Evolutionary conservation across 2,329 filamentous ascomycete genomes (phyloP).

Genomic region (Aureobasidium pullulans): DNA sequence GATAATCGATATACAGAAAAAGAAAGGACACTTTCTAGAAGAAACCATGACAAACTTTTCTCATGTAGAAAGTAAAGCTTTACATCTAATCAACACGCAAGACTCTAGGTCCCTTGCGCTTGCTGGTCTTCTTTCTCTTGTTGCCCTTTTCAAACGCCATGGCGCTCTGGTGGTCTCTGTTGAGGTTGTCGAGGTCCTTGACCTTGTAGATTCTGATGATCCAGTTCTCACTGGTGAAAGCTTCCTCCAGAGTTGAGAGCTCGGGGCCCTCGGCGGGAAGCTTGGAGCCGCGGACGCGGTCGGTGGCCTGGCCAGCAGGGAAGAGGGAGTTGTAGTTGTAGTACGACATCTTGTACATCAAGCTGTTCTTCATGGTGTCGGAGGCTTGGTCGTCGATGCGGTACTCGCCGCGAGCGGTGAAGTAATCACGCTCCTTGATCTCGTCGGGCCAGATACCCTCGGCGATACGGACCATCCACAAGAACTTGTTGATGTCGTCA

Average conservation of each 20-base stretch:
- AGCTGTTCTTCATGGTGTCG: slow-evolving; percentile 96
- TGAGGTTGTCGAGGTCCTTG: slow-evolving; percentile 95
- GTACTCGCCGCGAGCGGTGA: slow-evolving; percentile 90
- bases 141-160: slow-evolving; percentile 67
- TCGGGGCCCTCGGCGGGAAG: slow-evolving; percentile 79
- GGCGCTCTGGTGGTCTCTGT: slow-evolving; percentile 70
- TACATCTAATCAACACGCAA: slow-evolving; percentile 60
- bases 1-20: neutral
- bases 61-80: neutral
- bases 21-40: neutral
- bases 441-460: slow-evolving; percentile 99
- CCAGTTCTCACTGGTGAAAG: slow-evolving; percentile 99
- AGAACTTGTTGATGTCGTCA: slow-evolving; percentile 99
- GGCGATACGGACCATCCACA: slow-evolving; percentile 99
- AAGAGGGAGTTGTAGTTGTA: slow-evolving; percentile 94
- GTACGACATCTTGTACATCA: slow-evolving; percentile 99
- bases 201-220: slow-evolving; percentile 99
- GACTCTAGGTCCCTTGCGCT: slow-evolving; percentile 64
- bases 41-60: neutral
- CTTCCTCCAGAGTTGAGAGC: slow-evolving; percentile 86
- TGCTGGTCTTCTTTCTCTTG: slow-evolving; percentile 71
- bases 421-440: slow-evolving; percentile 94
- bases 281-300: slow-evolving; percentile 75
- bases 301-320: slow-evolving; percentile 79
- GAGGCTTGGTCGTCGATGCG: slow-evolving; percentile 88